These are phyloP conservation scores for Arthonia radiata DNA, from an alignment of 495 filamentous ascomycete species.

Conservation along the genomic window DNA sequence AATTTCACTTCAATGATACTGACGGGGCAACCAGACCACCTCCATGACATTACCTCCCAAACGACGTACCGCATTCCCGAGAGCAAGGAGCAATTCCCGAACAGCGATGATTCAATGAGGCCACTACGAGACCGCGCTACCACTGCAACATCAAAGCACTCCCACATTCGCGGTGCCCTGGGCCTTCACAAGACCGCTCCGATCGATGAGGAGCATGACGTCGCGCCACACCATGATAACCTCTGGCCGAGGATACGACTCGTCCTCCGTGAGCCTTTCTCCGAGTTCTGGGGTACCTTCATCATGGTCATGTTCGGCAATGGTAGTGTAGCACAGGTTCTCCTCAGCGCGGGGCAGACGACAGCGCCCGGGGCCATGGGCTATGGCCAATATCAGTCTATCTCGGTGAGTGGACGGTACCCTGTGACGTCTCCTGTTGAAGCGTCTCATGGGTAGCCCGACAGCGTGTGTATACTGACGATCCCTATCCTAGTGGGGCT, in stretches of 20 bases:
- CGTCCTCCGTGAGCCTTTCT: slow-evolving; percentile 26
- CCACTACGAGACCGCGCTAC: too few species aligned
- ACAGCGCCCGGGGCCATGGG: slow-evolving; percentile 14
- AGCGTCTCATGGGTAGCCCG: neutral
- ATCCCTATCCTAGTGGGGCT: slow-evolving; percentile 10
- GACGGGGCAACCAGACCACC: too few species aligned
- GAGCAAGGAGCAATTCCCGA: too few species aligned
- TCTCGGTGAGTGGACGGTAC: too few species aligned
- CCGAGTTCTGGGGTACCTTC: slow-evolving; percentile 40
- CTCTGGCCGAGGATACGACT: slow-evolving; percentile 24
- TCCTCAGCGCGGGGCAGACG: slow-evolving; percentile 18
- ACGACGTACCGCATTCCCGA: too few species aligned
- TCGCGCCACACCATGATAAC: slow-evolving; percentile 11
- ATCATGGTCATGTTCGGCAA: slow-evolving; percentile 39
- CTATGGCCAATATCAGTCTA: slow-evolving; percentile 32
- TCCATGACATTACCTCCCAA: too few species aligned
- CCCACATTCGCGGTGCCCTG: slow-evolving; percentile 3
- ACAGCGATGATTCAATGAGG: too few species aligned
- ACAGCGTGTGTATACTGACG: slow-evolving; percentile 1
- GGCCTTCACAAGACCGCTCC: slow-evolving; percentile 3
- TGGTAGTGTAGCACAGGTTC: slow-evolving; percentile 32
- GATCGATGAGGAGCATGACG: slow-evolving; percentile 5
- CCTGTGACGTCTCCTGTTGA: neutral
- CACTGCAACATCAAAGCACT: neutral
- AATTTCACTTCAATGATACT: too few species aligned